Evolutionary conservation across 2,329 filamentous ascomycete species (phyloP), one percentile per base, ranked within the genome.

Genomic region (Trichoderma pleuroti): DNA sequence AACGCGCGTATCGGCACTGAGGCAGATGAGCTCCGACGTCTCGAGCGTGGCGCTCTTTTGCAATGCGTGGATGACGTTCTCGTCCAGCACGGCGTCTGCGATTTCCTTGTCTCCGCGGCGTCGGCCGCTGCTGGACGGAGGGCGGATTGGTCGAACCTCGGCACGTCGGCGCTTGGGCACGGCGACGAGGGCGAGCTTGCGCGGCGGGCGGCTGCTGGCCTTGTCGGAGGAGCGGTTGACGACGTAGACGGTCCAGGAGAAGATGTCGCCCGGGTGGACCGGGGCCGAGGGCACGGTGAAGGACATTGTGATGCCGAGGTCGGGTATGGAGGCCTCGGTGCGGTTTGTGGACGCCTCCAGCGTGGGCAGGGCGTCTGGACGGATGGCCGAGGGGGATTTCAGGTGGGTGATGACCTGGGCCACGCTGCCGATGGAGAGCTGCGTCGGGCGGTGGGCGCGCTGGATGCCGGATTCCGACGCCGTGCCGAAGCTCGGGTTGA

Each of bases 231-330:
- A 88, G 62, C 91, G 88, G 79, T 95, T 96, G 73, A 93, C 90
- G 46, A 94, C 89, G 76, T 93, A 92, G 18, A 94, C 86, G 39
- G 86, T 87, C 90, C 93, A 93, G 52, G 84, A 83, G 78, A 96
- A 94, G 63, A 89, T 84, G 59, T 92, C 85, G 46, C 91, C 91
- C 0, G 89, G 86, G 70, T 83, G 84, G 28, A 93, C 84, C 67
- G 86, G 83, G 26, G 80, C 76, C 14, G 80, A 72, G 39, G 91
- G 91, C 0, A 87, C 89, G 7, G 86, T 87, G 76, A 96, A 91
- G 52, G 91, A 93, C 81, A 95, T 89, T 42, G 90, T 93, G 70
- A 95, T 87, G 71, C 91, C 92, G 64, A 92, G 87, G 71, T 91
- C 86, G 4, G 86, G 86, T 49, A 88, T 78, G 64, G 82, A 76